Conservation (phyloP, 1,284 basidiomycete genomes). For the Golubevia pallescens region DNA sequence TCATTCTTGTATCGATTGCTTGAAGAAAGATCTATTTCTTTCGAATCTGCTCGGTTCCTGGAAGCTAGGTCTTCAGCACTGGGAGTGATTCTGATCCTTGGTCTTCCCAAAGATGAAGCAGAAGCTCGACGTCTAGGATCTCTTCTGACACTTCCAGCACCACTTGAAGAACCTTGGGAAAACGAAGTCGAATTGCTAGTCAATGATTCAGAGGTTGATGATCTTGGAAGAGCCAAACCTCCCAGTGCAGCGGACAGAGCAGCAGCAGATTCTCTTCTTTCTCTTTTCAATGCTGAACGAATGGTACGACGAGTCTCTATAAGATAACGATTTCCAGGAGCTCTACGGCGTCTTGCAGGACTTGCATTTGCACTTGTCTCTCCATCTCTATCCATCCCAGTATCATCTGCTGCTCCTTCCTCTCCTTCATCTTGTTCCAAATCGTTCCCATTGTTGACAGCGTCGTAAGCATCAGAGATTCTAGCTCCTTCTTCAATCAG, state of each 20-base stretch:
- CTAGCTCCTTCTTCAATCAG: conserved; percentile 48
- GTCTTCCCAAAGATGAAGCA: conserved; percentile 21
- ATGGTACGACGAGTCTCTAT: conserved; percentile 42
- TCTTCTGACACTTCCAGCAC: neutral
- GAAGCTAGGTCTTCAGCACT: conserved; percentile 45
- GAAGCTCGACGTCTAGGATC: neutral
- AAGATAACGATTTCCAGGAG: conserved; percentile 42
- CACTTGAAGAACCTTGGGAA: neutral
- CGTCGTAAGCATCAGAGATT: conserved; percentile 43
- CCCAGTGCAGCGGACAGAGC: conserved; percentile 11
- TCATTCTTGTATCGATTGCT: neutral
- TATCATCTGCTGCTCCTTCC: neutral
- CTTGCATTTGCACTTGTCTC: neutral
- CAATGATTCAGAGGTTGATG: neutral
- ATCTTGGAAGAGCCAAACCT: conserved; percentile 16
- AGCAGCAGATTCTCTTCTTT: neutral
- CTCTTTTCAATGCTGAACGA: conserved; percentile 25
- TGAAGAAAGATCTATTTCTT: neutral
- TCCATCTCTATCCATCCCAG: neutral
- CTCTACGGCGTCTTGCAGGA: conserved; percentile 19
- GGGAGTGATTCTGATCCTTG: conserved; percentile 48
- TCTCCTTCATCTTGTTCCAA: conserved; percentile 1
- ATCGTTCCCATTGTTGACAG: conserved; percentile 17
- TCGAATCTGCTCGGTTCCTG: conserved; percentile 19
- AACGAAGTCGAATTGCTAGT: neutral